Percentiles rank a stretch among this genome's conserved stretches.
Conservation (phyloP, 164 flowering plant species). For the Aristolochia fimbriata region DNA sequence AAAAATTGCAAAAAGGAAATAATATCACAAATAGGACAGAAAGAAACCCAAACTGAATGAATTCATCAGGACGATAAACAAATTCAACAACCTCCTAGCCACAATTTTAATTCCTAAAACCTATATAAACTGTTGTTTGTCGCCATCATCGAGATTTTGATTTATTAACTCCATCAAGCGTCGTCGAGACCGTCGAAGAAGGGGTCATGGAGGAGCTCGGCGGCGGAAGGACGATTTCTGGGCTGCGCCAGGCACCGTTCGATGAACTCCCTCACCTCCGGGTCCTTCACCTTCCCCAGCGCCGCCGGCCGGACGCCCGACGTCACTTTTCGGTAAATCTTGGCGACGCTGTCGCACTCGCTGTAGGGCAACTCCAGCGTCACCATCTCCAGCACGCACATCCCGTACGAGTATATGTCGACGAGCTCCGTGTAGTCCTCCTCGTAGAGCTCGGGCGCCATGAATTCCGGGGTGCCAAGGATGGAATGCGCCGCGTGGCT, state of each 20-base stretch:
- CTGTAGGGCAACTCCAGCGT: slow-evolving; percentile 65
- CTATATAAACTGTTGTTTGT: too few species aligned
- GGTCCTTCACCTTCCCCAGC: slow-evolving; percentile 50
- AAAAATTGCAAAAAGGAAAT: too few species aligned
- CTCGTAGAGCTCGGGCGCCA: slow-evolving; percentile 83
- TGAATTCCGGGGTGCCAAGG: slow-evolving; percentile 75
- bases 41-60: too few species aligned
- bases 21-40: too few species aligned
- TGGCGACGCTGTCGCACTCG: slow-evolving; percentile 57
- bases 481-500: slow-evolving; percentile 63
- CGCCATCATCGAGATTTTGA: too few species aligned
- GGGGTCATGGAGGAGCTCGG: slow-evolving; percentile 51
- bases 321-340: slow-evolving; percentile 65
- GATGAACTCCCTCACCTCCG: slow-evolving; percentile 50
- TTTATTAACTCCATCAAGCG: neutral
- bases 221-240: slow-evolving; percentile 53
- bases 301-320: slow-evolving; percentile 52
- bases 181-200: slow-evolving; percentile 50
- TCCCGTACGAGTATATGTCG: slow-evolving; percentile 74
- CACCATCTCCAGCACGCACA: slow-evolving; percentile 71
- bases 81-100: too few species aligned
- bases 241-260: slow-evolving; percentile 62
- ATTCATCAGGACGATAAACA: too few species aligned
- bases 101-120: too few species aligned
- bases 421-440: slow-evolving; percentile 71